These are phyloP conservation scores for Aegilops sharonensis DNA, from an alignment of 176 grass and related monocot genomes.

Conservation along the genomic window DNA sequence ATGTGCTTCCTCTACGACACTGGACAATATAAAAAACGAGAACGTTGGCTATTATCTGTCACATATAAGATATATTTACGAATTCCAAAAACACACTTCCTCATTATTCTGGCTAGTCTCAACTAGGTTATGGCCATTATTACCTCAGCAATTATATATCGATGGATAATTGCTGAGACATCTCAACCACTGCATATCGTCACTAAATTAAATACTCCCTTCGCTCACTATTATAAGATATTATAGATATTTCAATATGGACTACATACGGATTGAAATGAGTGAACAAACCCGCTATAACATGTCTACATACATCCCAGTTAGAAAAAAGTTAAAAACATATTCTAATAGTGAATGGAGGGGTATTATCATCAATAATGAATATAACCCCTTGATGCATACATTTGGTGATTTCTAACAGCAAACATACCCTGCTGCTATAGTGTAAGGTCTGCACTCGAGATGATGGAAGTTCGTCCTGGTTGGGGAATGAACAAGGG, in stretches of 20 bases:
- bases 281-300: too few relatives aligned
- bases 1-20: background rate
- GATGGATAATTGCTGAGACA: background rate
- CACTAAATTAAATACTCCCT: background rate
- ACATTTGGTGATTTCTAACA: background rate
- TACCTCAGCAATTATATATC: background rate
- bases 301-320: too few relatives aligned
- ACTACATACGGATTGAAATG: too few relatives aligned
- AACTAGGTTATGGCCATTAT: background rate
- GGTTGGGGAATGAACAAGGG: background rate
- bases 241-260: too few relatives aligned
- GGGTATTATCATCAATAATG: too few relatives aligned
- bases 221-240: background rate
- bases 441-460: background rate
- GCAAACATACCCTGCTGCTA: background rate
- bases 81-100: background rate
- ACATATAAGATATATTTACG: background rate
- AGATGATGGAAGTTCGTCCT: background rate
- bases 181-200: background rate
- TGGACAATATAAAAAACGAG: background rate
- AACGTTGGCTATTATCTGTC: background rate
- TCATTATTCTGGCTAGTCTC: background rate
- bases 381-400: background rate
- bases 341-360: too few relatives aligned
- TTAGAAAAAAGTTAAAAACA: too few relatives aligned